Evolutionary conservation across 306 rosid genomes (phyloP).

Genomic region (Lathyrus sativus): DNA sequence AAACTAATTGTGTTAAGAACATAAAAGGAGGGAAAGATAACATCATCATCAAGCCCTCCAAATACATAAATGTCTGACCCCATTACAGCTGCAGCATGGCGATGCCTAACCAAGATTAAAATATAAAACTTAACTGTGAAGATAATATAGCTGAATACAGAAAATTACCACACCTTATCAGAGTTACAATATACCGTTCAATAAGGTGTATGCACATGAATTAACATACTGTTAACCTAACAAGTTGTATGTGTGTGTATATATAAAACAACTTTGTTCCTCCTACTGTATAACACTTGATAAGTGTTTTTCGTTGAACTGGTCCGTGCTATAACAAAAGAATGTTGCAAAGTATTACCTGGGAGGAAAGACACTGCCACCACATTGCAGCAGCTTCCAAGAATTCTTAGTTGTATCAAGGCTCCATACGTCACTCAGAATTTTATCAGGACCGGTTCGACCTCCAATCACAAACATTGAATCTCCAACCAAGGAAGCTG

Average conservation of each 20-base stretch:
- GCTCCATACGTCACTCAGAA: slow-evolving; percentile 79
- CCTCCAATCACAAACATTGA: slow-evolving; percentile 80
- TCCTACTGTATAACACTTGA: not conserved
- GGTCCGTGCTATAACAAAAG: slow-evolving; percentile 8
- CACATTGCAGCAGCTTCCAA: slow-evolving; percentile 63
- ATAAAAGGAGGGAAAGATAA: slow-evolving; percentile 66
- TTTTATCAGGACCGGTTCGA: slow-evolving; percentile 76
- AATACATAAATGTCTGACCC: slow-evolving; percentile 80
- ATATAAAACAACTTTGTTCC: too few relatives aligned
- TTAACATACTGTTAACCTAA: slow-evolving; percentile 12
- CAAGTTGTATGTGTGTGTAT: too few relatives aligned
- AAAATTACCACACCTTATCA: slow-evolving; percentile 6
- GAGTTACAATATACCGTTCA: slow-evolving; percentile 16
- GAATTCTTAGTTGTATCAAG: slow-evolving; percentile 48
- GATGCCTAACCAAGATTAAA: slow-evolving; percentile 67
- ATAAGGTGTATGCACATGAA: slow-evolving; percentile 24
- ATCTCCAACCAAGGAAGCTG: slow-evolving; percentile 69
- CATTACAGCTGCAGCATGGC: slow-evolving; percentile 78
- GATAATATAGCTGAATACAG: slow-evolving; percentile 22
- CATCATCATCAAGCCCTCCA: slow-evolving; percentile 83
- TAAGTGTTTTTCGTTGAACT: slow-evolving; percentile 5
- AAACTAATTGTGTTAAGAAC: slow-evolving; percentile 58
- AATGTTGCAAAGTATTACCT: slow-evolving; percentile 54
- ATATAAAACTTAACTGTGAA: slow-evolving; percentile 26
- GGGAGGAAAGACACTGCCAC: slow-evolving; percentile 64